Conservation (phyloP, 2,329 filamentous ascomycete species). For the Xylaria digitata region DNA sequence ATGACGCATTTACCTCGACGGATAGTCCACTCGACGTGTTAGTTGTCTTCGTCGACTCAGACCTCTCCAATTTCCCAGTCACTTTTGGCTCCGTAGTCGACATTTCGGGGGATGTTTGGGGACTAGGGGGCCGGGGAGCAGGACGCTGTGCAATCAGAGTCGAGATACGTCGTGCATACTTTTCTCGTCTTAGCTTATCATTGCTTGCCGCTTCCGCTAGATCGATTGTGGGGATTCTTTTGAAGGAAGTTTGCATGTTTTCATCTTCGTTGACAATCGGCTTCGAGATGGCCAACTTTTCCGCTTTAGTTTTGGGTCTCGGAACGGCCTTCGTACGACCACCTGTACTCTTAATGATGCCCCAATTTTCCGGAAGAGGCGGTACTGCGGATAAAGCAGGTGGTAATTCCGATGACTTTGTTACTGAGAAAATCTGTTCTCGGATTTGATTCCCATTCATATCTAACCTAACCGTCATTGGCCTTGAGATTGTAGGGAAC, state of each 20-base stretch:
- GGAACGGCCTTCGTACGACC: slow-evolving; percentile 41
- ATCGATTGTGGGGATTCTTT: slow-evolving; percentile 57
- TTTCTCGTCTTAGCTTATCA: slow-evolving; percentile 58
- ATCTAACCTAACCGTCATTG: slow-evolving; percentile 51
- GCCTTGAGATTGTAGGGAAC: slow-evolving; percentile 55
- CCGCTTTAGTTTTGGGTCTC: slow-evolving; percentile 47
- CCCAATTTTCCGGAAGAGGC: slow-evolving; percentile 28
- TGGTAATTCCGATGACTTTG: slow-evolving; percentile 46
- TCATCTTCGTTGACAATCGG: slow-evolving; percentile 56
- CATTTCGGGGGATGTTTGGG: slow-evolving; percentile 49
- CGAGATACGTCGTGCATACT: slow-evolving; percentile 47
- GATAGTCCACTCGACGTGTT: slow-evolving; percentile 45
- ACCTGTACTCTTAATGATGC: slow-evolving; percentile 27
- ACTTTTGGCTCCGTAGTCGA: slow-evolving; percentile 56
- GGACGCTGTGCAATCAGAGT: slow-evolving; percentile 52
- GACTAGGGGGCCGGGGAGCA: slow-evolving; percentile 52
- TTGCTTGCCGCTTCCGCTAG: slow-evolving; percentile 60
- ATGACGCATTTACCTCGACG: slow-evolving; percentile 53
- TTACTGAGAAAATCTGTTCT: slow-evolving; percentile 57
- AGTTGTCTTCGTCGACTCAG: slow-evolving; percentile 44
- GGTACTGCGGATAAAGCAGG: slow-evolving; percentile 36
- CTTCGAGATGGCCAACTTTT: slow-evolving; percentile 61
- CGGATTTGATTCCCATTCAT: slow-evolving; percentile 55
- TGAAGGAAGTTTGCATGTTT: slow-evolving; percentile 44
- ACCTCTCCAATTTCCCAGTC: slow-evolving; percentile 45